These are phyloP conservation scores for Barnettozyma sucrosica DNA, from an alignment of 805 yeast genomes.

Conservation along the genomic window DNA sequence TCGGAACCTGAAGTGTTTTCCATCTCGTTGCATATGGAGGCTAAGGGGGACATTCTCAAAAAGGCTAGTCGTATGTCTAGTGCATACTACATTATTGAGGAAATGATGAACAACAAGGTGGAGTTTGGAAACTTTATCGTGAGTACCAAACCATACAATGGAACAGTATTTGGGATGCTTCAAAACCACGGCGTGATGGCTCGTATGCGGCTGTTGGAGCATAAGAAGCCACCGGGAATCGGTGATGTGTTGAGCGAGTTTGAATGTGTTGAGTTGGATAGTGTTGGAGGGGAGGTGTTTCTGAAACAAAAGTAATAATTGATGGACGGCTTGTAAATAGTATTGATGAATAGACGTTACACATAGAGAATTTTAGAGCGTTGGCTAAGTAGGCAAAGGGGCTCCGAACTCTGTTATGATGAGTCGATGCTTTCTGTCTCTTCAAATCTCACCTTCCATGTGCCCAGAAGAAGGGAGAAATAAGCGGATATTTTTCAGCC, in stretches of 20 bases:
- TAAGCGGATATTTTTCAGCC: too few relatives aligned
- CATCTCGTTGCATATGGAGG: slow-evolving; percentile 38
- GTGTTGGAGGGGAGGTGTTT: slow-evolving; percentile 37
- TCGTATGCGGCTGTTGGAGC: slow-evolving; percentile 24
- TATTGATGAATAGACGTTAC: background rate
- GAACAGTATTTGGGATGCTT: slow-evolving; percentile 28
- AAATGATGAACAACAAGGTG: slow-evolving; percentile 19
- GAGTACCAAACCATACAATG: slow-evolving; percentile 36
- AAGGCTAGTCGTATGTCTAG: slow-evolving; percentile 26
- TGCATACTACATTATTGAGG: slow-evolving; percentile 33
- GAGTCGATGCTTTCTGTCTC: too few relatives aligned
- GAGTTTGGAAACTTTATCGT: slow-evolving; percentile 31
- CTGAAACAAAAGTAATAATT: slow-evolving; percentile 17
- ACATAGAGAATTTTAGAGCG: too few relatives aligned
- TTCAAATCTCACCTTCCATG: too few relatives aligned
- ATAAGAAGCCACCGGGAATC: slow-evolving; percentile 30
- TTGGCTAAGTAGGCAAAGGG: too few relatives aligned
- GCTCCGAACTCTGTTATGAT: too few relatives aligned
- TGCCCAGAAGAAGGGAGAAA: too few relatives aligned
- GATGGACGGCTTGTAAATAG: background rate
- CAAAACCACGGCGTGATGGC: slow-evolving; percentile 29
- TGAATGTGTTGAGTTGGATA: slow-evolving; percentile 36
- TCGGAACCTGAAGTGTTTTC: slow-evolving; percentile 29
- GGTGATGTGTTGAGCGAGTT: slow-evolving; percentile 40
- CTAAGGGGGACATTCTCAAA: slow-evolving; percentile 36